Base-by-base conservation (phyloP, 306 rosid genomes). In the Rosa lucieae region DNA sequence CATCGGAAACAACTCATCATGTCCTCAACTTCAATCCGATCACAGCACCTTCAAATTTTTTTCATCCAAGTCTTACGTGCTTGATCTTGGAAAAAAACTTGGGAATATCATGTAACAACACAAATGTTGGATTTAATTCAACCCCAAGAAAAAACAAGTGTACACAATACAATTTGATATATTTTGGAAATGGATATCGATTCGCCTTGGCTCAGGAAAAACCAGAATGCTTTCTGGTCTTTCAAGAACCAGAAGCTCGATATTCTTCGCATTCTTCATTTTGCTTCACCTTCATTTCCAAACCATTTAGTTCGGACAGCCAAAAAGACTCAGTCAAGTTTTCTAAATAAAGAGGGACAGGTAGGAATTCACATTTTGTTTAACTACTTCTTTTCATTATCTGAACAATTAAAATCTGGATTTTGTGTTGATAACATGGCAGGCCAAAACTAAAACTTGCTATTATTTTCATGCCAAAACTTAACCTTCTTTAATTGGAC, bases 1-100 rank as follows among this genome's bases (percentile, higher is more conserved):
- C 93, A 95, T 20, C 86, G 52, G 80, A 92, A 91, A 88, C 95
- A 95, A 49, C 81, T 87, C 97, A 95, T 95, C 79, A 77, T 92
- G 82, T 67, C 17, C 63, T 49, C 51, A 55, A 68, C 83, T 82
- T 56, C 77, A 77, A 84, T 43, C 68, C 17, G 8, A 81, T 62
- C 86, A 65, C 78, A 79, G 11, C 85, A 51, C 89, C 43, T 62
- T 68, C 77, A 82, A 6, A 73, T 2, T 73, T 39, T 3, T 8
- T 58, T 63, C 82, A 68, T 76, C 65, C 77, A 80, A 61, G 65
- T 70, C 62, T 65, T 74, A 78, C 86, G 84, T 82, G 72, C 70
- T 4, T 55, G 17, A 74, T 72, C 80, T 70, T 61, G 67, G 40
- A 82, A 53, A 56, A 56, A 72, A 21, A 5, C 35, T 70, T 10